These are phyloP conservation scores for Suhomyces guaymorum DNA, from an alignment of 1,139 yeast species.

Conservation along the genomic window DNA sequence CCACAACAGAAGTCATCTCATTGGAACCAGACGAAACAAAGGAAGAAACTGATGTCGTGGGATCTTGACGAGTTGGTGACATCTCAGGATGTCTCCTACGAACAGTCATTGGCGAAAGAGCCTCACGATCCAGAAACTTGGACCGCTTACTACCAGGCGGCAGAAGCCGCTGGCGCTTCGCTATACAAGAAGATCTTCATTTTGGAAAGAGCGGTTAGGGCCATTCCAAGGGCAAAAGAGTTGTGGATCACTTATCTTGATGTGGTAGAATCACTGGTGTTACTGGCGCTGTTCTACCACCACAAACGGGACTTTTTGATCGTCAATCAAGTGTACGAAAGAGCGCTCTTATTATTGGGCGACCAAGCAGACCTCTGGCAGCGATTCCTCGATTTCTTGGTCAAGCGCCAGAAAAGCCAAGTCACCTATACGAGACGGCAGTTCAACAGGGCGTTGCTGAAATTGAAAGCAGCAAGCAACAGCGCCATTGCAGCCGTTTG, in stretches of 20 bases:
- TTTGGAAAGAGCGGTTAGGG: constrained; percentile 52
- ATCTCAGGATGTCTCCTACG: constrained; percentile 22
- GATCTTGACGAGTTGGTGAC: constrained; percentile 2
- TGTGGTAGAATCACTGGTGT: constrained; percentile 33
- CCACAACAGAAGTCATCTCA: neutral
- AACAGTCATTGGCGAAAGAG: constrained; percentile 44
- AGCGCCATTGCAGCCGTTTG: constrained; percentile 62
- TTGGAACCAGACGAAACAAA: too few relatives aligned
- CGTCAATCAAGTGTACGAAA: constrained; percentile 47
- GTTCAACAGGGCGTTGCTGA: constrained; percentile 55
- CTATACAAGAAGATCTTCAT: constrained; percentile 42
- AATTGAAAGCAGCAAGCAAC: too few relatives aligned
- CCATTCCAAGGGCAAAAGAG: constrained; percentile 51
- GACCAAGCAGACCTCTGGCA: constrained; percentile 59
- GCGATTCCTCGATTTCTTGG: constrained; percentile 51
- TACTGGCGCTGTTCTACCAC: constrained; percentile 28
- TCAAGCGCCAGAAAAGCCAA: constrained; percentile 32
- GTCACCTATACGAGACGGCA: constrained; percentile 46
- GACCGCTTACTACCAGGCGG: constrained; percentile 52
- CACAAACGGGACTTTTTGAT: constrained; percentile 30
- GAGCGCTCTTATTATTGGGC: constrained; percentile 44
- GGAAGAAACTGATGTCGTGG: constrained; percentile 3
- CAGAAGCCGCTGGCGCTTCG: constrained; percentile 22
- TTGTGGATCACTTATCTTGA: constrained; percentile 59
- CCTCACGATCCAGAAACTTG: constrained; percentile 50